A percentile compares a stretch with the other conserved stretches of the same genome.
Conservation (phyloP, 495 filamentous ascomycete genomes). For the Talaromyces borbonicus region DNA sequence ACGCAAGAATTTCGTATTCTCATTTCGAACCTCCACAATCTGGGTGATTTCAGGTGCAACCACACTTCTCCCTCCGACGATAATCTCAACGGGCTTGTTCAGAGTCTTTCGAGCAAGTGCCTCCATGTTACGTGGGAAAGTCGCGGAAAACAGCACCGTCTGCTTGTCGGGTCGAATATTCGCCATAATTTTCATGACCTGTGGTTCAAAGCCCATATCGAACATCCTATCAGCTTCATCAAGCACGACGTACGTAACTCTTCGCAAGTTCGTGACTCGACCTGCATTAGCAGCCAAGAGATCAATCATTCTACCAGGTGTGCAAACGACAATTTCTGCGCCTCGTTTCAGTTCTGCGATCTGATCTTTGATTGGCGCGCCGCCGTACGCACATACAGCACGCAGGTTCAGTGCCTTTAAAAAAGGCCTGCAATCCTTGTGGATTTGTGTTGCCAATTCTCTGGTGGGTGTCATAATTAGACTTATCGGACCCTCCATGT, state of each 20-base stretch:
- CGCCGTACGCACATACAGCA: constrained; percentile 91
- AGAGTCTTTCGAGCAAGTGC: constrained; percentile 79
- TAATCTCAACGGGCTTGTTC: constrained; percentile 80
- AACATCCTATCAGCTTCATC: constrained; percentile 99
- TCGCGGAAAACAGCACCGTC: constrained; percentile 92
- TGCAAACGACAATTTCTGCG: constrained; percentile 90
- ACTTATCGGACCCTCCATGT: constrained; percentile 77
- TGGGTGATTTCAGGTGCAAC: constrained; percentile 94
- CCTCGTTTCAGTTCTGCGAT: constrained; percentile 94
- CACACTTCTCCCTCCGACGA: constrained; percentile 81
- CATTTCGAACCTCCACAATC: constrained; percentile 77
- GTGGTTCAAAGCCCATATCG: constrained; percentile 98
- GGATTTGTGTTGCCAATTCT: constrained; percentile 90
- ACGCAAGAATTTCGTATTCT: constrained; percentile 76
- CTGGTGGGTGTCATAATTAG: constrained; percentile 92
- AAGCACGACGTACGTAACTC: constrained; percentile 87
- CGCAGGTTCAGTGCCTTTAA: constrained; percentile 82
- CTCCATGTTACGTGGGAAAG: constrained; percentile 92
- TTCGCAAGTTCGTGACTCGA: constrained; percentile 77
- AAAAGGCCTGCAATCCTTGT: constrained; percentile 88
- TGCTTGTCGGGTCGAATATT: constrained; percentile 88
- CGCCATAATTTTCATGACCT: constrained; percentile 91
- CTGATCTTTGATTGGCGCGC: constrained; percentile 93
- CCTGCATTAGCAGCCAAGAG: constrained; percentile 86
- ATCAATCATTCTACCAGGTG: constrained; percentile 96